These are phyloP conservation scores for Coemansia brasiliensis DNA, from an alignment of 192 early-diverging fungal genomes.

Conservation along the genomic window DNA sequence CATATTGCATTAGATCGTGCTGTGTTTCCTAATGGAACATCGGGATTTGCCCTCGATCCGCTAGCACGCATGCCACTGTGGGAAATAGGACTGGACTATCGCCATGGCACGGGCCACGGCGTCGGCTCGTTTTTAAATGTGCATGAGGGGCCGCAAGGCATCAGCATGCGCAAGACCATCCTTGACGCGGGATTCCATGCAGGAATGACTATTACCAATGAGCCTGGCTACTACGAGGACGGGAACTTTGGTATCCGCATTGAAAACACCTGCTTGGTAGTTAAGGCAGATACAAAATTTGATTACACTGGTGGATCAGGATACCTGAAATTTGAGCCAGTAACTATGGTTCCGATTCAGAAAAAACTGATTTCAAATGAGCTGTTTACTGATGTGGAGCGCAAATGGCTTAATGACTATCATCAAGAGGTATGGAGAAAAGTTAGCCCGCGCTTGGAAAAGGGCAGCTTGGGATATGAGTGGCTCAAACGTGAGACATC, in stretches of 20 bases:
- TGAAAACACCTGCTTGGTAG: conserved; percentile 89
- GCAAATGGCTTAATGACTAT: conserved; percentile 86
- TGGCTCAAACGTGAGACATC: conserved; percentile 86
- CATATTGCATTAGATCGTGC: conserved; percentile 90
- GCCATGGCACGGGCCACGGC: conserved; percentile 98
- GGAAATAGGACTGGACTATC: conserved; percentile 91
- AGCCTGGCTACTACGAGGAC: conserved; percentile 98
- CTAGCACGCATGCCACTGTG: conserved; percentile 86
- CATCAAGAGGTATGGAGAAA: conserved; percentile 73
- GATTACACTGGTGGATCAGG: conserved; percentile 80
- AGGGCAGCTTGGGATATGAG: conserved; percentile 64
- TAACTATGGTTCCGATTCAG: conserved; percentile 88
- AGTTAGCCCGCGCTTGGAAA: conserved; percentile 75
- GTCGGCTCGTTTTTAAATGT: conserved; percentile 95
- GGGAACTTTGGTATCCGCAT: conserved; percentile 96
- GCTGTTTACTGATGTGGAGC: conserved; percentile 74
- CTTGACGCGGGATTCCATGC: conserved; percentile 75
- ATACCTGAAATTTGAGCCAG: conserved; percentile 88
- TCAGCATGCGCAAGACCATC: conserved; percentile 73
- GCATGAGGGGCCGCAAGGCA: conserved; percentile 94
- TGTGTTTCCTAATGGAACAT: conserved; percentile 85
- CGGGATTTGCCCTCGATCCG: conserved; percentile 88
- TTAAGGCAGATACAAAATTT: conserved; percentile 66
- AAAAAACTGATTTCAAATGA: conserved; percentile 73
- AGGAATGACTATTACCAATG: conserved; percentile 96